These are phyloP conservation scores for Raphanus hybrid DNA, from an alignment of 441 rosid species.

Conservation along the genomic window DNA sequence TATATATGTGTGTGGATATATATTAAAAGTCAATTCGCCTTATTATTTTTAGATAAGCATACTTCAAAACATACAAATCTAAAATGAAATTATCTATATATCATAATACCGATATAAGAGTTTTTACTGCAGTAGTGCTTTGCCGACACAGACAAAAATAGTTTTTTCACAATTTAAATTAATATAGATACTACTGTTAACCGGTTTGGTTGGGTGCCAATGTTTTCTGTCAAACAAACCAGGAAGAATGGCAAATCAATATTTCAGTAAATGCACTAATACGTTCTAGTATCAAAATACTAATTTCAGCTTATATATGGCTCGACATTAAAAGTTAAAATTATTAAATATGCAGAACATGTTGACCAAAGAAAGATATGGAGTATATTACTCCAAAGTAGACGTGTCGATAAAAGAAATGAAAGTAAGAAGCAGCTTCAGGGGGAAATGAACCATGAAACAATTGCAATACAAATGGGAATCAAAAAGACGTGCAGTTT, in stretches of 20 bases:
- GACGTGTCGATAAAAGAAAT: constrained; percentile 36
- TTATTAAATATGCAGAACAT: not conserved
- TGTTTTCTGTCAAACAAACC: too few relatives aligned
- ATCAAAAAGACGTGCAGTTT: constrained; percentile 47
- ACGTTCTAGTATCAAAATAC: not conserved
- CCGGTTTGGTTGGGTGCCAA: too few relatives aligned
- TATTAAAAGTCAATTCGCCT: too few relatives aligned
- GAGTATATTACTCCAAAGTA: constrained; percentile 25
- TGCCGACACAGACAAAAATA: too few relatives aligned
- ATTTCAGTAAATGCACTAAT: not conserved
- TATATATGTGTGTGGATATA: too few relatives aligned
- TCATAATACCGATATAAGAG: too few relatives aligned
- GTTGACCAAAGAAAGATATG: not conserved
- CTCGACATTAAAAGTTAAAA: not conserved
- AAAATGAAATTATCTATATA: too few relatives aligned
- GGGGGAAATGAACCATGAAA: constrained; percentile 26
- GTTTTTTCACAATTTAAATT: too few relatives aligned
- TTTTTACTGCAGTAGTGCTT: too few relatives aligned
- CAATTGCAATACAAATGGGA: constrained; percentile 29
- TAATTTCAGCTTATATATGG: not conserved
- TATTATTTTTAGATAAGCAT: too few relatives aligned
- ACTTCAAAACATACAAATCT: too few relatives aligned
- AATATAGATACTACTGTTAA: too few relatives aligned
- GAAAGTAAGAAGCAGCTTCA: constrained; percentile 39
- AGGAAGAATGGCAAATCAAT: not conserved